Conservation (phyloP, 441 rosid species). For the Arabidopsis lyrata region DNA sequence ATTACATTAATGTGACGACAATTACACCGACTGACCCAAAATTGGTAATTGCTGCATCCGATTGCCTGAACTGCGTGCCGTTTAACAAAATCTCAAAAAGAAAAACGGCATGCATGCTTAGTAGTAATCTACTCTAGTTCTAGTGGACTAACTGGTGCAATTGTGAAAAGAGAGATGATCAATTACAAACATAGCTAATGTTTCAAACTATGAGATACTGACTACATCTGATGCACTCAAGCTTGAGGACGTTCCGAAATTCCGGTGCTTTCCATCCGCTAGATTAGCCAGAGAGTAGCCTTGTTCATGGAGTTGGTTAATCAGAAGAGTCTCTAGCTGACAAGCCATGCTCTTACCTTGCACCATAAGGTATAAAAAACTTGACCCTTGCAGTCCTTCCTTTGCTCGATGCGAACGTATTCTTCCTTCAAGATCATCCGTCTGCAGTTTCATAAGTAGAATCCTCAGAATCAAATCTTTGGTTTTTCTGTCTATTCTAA, state of each 20-base stretch:
- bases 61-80: conserved; percentile 8
- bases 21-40: conserved; percentile 22
- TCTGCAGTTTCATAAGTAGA: conserved; percentile 53
- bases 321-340: conserved; percentile 95
- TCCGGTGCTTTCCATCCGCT: conserved; percentile 93
- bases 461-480: conserved; percentile 23
- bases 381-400: conserved; percentile 76
- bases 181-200: not conserved
- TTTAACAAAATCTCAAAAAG: conserved; percentile 16
- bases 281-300: conserved; percentile 75
- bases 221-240: conserved; percentile 46
- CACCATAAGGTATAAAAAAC: conserved; percentile 79
- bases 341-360: conserved; percentile 96
- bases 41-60: conserved; percentile 16
- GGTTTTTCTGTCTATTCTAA: not conserved
- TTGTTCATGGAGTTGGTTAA: conserved; percentile 77
- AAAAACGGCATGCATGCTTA: conserved; percentile 28
- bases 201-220: conserved; percentile 41
- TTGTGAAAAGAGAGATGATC: conserved; percentile 11
- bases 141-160: conserved; percentile 9
- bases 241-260: conserved; percentile 69
- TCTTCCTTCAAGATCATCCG: conserved; percentile 94
- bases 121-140: conserved; percentile 1
- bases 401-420: conserved; percentile 73
- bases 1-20: not conserved